Evolutionary conservation across 495 filamentous ascomycete species (phyloP), one percentile per base, ranked within the genome.

Genomic region (Geopyxis carbonaria): DNA sequence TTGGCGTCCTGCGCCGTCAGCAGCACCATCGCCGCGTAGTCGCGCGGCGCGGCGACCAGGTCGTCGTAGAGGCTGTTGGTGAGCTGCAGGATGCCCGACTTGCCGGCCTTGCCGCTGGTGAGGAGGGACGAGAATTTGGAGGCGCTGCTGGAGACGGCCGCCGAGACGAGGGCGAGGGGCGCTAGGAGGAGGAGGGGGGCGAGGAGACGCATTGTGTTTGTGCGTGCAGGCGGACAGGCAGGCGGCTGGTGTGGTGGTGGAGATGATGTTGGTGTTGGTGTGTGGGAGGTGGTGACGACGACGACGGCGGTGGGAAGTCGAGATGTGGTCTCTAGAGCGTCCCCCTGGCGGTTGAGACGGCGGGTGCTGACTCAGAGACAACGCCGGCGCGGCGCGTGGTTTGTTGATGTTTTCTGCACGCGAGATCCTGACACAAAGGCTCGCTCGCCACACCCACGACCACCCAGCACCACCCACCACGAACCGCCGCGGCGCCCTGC

Each of bases 1-100:
- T 81, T 72, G 27, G 76, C 53, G 50, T 94, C 85, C 45, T 83
- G 59, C 36, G 89, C 89, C 7, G 91, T 99, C 38, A 99, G 64
- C 22, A 95, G 70, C 1, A 95, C 73, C 5, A 72, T 79, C 10
- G 76, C 69, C 23, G 76, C 72, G 56, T 94, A 91, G 58, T 95
- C 78, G 38, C 89, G 72, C 22, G 91, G 81, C 2, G 69, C 60
- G 1, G 71, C 57, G 0, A 80, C 89, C 40, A 95, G 61, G 45
- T 80, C 68, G 34, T 71, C 68, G 61, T 87, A 95, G 21, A 67
- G 64, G 5, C 62, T 47, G 57, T 92, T 84, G 57, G 75, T 65
- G 44, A 99, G 68, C 61, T 82, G 69, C 11, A 56, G 68, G 50
- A 94, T 47, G 2, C 84, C 75, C 18, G 68, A 51, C 0, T 72